Percentiles rank a stretch among this genome's conserved stretches.
These are phyloP conservation scores for Termitomyces sp. DNA, from an alignment of 768 basidiomycete genomes.

Conservation along the genomic window DNA sequence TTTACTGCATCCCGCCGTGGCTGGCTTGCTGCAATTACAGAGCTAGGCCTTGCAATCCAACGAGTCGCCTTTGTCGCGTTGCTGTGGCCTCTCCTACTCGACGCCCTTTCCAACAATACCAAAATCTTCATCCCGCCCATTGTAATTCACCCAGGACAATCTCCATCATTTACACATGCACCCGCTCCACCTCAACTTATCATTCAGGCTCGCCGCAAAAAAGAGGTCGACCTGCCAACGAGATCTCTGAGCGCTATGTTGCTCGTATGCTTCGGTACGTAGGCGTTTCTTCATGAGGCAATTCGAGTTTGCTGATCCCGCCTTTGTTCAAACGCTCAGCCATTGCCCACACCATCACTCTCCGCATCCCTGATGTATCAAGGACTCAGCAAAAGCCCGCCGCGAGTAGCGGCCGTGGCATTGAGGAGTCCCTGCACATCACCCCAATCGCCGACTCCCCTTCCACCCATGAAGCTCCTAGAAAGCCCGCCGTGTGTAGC, in stretches of 20 bases:
- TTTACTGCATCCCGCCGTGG: background rate
- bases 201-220: background rate
- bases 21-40: too few relatives aligned
- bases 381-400: background rate
- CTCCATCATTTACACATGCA: background rate
- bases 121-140: background rate
- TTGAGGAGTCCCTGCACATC: background rate
- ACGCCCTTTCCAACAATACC: background rate
- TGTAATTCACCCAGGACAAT: background rate
- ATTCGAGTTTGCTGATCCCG: background rate
- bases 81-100: background rate
- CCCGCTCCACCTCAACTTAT: background rate
- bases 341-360: background rate
- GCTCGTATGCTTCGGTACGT: background rate
- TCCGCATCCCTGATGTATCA: background rate
- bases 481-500: background rate
- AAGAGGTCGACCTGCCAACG: background rate
- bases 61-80: background rate
- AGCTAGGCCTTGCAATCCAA: background rate
- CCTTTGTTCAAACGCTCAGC: background rate
- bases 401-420: background rate
- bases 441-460: too few relatives aligned
- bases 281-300: background rate
- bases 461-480: background rate
- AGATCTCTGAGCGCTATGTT: background rate